Evolutionary conservation across 805 yeast genomes (phyloP).

Genomic region (Saitoella complicata): DNA sequence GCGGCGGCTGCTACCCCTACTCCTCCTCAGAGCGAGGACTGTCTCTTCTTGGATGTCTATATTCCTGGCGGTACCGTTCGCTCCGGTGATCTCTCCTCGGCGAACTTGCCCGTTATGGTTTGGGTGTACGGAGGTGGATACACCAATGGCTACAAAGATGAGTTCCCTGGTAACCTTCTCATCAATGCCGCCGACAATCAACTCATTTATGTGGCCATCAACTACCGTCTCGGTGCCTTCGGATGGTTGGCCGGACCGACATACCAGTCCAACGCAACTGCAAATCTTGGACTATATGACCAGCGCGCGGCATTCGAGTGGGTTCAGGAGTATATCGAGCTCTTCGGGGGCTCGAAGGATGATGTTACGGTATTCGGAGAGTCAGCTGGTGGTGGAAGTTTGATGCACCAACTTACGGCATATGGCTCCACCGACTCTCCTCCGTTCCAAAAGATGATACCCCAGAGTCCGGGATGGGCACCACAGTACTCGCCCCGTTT

Average conservation of each 20-base stretch:
- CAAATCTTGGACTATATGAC: conserved; percentile 25
- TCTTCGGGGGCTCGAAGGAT: conserved; percentile 25
- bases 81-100: neutral
- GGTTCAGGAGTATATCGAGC: conserved; percentile 21
- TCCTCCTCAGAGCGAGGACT: conserved; percentile 8
- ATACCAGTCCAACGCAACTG: conserved; percentile 14
- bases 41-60: conserved; percentile 11
- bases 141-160: conserved; percentile 9
- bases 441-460: conserved; percentile 10
- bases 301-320: conserved; percentile 23
- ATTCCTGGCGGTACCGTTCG: conserved; percentile 8
- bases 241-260: conserved; percentile 22
- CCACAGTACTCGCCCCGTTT: conserved; percentile 9
- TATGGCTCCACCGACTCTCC: conserved; percentile 10
- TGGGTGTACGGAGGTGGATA: conserved; percentile 16
- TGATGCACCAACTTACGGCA: conserved; percentile 17
- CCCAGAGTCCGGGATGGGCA: conserved; percentile 11
- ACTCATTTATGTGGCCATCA: conserved; percentile 11
- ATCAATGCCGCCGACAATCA: conserved; percentile 6
- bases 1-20: neutral
- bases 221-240: conserved; percentile 19
- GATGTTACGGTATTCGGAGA: conserved; percentile 25
- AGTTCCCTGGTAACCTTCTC: conserved; percentile 7
- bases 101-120: conserved; percentile 6
- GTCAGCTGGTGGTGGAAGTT: conserved; percentile 26